Evolutionary conservation across 2,329 filamentous ascomycete genomes (phyloP), one percentile per base, ranked within the genome.

Genomic region (Pseudofabraea citricarpa): DNA sequence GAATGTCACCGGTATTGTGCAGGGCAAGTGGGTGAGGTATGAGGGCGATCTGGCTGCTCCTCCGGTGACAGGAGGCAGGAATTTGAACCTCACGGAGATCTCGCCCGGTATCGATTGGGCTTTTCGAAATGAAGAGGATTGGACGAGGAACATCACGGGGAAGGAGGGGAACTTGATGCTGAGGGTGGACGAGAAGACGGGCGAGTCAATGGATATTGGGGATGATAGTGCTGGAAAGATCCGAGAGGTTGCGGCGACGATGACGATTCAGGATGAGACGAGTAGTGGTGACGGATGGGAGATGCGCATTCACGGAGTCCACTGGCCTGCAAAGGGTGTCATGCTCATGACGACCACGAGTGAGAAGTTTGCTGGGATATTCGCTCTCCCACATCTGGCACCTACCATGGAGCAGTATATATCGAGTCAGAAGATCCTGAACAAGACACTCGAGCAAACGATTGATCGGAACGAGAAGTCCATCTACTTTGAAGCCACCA

Each of bases 351-450:
- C 85, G 2, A 96, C 91, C 1, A 91, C 90, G 37, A 96, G 90
- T 63, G 87, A 95, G 59, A 96, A 95, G 69, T 93, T 93, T 58
- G 81, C 85, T n/a, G 90, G 93, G 33, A 83, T 97, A 44, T 95
- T 95, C 62, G 86, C 83, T 2, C 69, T 97, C 36, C 90, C 93
- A 20, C 90, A 97, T 63, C 75, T 98, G 40, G 73, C 86, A 1
- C 75, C 87, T 13, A 77, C 74, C 5, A 58, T 68, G 18, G 66
- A 68, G 3, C 70, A 77, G 38, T 81, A 75, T 57, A 61, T 67
- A 57, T 73, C 76, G 48, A 73, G 80, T 67, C 63, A 83, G 57
- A 69, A 70, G 40, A 68, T 95, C 13, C 71, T 97, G 26, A 87
- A 91, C 56, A 72, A 76, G 51, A 90, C 87, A 0, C 69, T 96